phyloP scores from a whole-genome alignment of 2,329 filamentous ascomycete species.

The Microsporum ferrugineum region DNA sequence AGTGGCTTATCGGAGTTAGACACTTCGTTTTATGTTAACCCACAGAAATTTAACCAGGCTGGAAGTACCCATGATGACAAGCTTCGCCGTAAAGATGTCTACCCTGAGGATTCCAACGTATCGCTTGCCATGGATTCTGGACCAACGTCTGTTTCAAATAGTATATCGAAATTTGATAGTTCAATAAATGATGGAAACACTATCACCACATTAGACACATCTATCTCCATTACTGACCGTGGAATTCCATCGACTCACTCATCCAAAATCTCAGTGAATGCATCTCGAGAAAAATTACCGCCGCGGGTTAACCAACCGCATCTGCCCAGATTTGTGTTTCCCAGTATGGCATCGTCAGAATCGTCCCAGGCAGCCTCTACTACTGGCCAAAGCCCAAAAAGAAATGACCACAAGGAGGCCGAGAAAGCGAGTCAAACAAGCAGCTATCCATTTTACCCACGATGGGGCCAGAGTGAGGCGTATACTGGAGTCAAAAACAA shows the following conservation, averaged over 20 bases:
- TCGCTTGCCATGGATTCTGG: constrained; percentile 22
- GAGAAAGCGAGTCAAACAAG: neutral
- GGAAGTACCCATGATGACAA: constrained; percentile 19
- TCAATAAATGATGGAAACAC: constrained; percentile 22
- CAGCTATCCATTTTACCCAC: neutral
- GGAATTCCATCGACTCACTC: constrained; percentile 21
- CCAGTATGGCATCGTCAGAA: constrained; percentile 32
- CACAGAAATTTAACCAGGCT: constrained; percentile 19
- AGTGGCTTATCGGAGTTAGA: constrained; percentile 22
- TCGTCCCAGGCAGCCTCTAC: constrained; percentile 36
- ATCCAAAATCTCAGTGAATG: constrained; percentile 19
- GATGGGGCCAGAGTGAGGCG: constrained; percentile 4
- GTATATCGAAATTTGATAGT: constrained; percentile 20
- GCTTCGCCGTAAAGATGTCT: constrained; percentile 25
- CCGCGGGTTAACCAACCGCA: constrained; percentile 35
- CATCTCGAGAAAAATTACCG: constrained; percentile 25
- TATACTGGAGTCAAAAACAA: constrained; percentile 53
- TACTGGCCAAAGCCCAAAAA: constrained; percentile 7
- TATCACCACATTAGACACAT: constrained; percentile 21
- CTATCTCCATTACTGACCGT: constrained; percentile 23
- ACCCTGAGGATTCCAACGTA: constrained; percentile 22
- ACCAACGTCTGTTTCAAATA: constrained; percentile 22
- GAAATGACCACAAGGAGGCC: neutral
- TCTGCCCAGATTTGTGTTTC: constrained; percentile 34
- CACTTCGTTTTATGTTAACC: constrained; percentile 16